These are phyloP conservation scores for Komagataella populi DNA, from an alignment of 805 yeast genomes.

Conservation along the genomic window DNA sequence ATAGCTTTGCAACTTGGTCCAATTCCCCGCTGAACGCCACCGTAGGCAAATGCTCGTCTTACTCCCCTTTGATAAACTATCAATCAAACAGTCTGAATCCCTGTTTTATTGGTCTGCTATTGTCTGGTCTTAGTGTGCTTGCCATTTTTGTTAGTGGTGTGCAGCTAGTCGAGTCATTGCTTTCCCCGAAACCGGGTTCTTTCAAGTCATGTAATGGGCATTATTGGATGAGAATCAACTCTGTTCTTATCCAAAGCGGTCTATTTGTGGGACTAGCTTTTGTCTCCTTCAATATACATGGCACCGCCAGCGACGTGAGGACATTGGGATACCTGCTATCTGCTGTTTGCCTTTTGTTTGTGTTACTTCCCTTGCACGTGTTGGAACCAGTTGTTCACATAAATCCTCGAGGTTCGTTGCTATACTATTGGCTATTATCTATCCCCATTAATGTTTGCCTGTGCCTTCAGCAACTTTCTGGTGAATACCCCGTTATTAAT, in stretches of 20 bases:
- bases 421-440: slow-evolving; percentile 26
- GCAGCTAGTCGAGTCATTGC: slow-evolving; percentile 7
- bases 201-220: not conserved
- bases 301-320: slow-evolving; percentile 1
- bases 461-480: slow-evolving; percentile 3
- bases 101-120: slow-evolving; percentile 14
- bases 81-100: slow-evolving; percentile 14
- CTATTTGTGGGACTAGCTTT: slow-evolving; percentile 2
- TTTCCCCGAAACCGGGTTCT: slow-evolving; percentile 1
- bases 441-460: slow-evolving; percentile 4
- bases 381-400: slow-evolving; percentile 27
- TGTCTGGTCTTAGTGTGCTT: slow-evolving; percentile 3
- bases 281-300: not conserved
- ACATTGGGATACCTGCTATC: slow-evolving; percentile 5
- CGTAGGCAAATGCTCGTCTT: not conserved
- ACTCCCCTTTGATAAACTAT: not conserved
- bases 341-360: slow-evolving; percentile 6
- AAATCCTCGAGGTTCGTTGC: slow-evolving; percentile 22
- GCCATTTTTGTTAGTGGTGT: slow-evolving; percentile 8
- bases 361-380: slow-evolving; percentile 27
- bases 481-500: not conserved
- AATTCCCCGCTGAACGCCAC: not conserved
- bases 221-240: slow-evolving; percentile 4
- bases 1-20: not conserved
- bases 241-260: slow-evolving; percentile 3